Evolutionary conservation across 805 yeast genomes (phyloP), one percentile per base, ranked within the genome.

Genomic region (Lipomyces chichibuensis): DNA sequence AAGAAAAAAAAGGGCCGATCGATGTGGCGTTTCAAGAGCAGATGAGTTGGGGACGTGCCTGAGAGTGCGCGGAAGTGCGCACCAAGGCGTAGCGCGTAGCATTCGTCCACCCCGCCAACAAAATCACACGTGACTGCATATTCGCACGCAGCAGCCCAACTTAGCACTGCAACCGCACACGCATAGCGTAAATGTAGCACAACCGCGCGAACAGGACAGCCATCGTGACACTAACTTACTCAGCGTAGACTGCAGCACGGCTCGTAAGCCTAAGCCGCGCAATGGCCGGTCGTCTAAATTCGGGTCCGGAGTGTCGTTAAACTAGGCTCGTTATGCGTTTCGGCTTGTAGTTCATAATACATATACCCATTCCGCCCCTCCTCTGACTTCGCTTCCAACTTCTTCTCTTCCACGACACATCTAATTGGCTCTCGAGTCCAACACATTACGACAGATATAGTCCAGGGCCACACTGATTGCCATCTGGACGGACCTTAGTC

Each of bases 31-130:
- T 14, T 35, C 39, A 9, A 13, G 43, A 37, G 43, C 49, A n/a
- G 14, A 11, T 23, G 55, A 33, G 55, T 52, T 52, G 55, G 55
- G 55, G 55, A 25, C 33, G 55, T 52, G 55, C 55, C 29, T 25
- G 55, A 29, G 55, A 25, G 55, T 52, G 55, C 55, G 55, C 33
- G 7, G 33, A n/a, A 5, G 32, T 2, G 17, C 7, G 17, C 33
- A 14, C 17, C n/a, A 17, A 32, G 4, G 29, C 55, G 49, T 52
- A 52, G 55, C 55, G 17, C 55, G 17, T n/a, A 25, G 55, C 55
- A 25, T 52, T 25, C 17, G 33, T 20, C 27, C 5, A 17, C 17
- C 17, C 23, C 11, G n/a, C 55, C 55, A 52, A 52, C 55, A 52
- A 33, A 52, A 52, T 23, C 2, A 6, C n/a, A 29, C 9, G 23